A percentile compares a stretch with the other conserved stretches of the same genome.
phyloP scores from a whole-genome alignment of 75 land plant genomes.

The Cunninghamia lanceolata region DNA sequence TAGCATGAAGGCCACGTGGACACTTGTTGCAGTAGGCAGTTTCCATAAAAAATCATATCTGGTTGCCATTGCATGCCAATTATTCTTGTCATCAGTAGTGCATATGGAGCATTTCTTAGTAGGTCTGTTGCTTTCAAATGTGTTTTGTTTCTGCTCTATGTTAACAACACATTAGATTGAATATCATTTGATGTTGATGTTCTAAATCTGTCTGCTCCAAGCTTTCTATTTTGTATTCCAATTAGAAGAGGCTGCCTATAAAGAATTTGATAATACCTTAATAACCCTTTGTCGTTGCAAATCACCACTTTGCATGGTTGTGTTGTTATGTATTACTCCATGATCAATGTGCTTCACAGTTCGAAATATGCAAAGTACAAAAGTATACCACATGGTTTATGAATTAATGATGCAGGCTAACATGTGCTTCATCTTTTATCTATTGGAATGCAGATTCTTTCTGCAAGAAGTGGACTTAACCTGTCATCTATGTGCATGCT shows the following conservation, averaged over 20 bases:
- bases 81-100: too few species aligned
- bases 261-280: neutral
- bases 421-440: neutral
- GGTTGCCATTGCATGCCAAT: neutral
- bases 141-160: neutral
- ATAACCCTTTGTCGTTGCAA: too few species aligned
- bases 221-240: neutral
- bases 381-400: neutral
- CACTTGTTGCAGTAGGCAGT: too few species aligned
- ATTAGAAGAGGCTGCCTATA: neutral
- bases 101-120: neutral
- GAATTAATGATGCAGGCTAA: neutral
- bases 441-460: slow-evolving; percentile 13
- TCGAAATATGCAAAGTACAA: neutral
- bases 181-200: neutral
- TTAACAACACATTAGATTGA: neutral
- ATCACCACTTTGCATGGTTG: neutral
- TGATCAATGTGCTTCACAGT: neutral
- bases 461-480: slow-evolving; percentile 10
- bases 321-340: neutral
- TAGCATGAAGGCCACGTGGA: too few species aligned
- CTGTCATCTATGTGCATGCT: neutral
- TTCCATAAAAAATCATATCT: neutral
- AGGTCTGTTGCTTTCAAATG: neutral
- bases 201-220: neutral